Conservation (phyloP, 2,329 filamentous ascomycete species). For the Septoria linicola region DNA sequence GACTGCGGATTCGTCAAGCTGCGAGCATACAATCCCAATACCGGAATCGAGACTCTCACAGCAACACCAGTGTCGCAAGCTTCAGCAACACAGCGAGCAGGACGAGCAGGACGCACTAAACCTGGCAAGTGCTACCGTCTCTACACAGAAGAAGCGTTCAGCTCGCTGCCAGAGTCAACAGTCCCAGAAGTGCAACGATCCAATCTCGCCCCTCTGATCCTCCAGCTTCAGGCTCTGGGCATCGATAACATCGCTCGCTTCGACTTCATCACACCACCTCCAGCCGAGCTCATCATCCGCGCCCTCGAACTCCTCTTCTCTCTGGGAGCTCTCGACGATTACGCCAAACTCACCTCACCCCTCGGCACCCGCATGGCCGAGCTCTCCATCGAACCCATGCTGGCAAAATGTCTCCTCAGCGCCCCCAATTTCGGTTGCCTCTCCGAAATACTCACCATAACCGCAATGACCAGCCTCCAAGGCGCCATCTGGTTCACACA, state of each 20-base stretch:
- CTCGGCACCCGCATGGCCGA: slow-evolving; percentile 92
- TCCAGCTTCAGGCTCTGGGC: slow-evolving; percentile 91
- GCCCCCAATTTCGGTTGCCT: slow-evolving; percentile 74
- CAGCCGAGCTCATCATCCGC: slow-evolving; percentile 78
- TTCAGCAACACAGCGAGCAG: slow-evolving; percentile 86
- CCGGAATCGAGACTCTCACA: slow-evolving; percentile 84
- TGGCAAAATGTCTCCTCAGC: slow-evolving; percentile 80
- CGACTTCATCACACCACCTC: slow-evolving; percentile 81
- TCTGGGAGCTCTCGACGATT: slow-evolving; percentile 80
- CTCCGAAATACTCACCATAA: slow-evolving; percentile 83
- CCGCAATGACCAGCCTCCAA: slow-evolving; percentile 87
- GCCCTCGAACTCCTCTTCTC: slow-evolving; percentile 86
- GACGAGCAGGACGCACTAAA: slow-evolving; percentile 82
- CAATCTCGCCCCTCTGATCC: slow-evolving; percentile 80
- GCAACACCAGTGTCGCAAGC: slow-evolving; percentile 83
- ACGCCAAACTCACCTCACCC: slow-evolving; percentile 85
- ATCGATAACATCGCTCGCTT: slow-evolving; percentile 94
- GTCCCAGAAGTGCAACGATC: slow-evolving; percentile 89
- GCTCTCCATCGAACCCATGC: slow-evolving; percentile 90
- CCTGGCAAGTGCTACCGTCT: slow-evolving; percentile 92
- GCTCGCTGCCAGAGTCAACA: slow-evolving; percentile 66
- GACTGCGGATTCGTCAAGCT: slow-evolving; percentile 91
- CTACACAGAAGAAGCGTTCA: slow-evolving; percentile 75
- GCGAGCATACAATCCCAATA: slow-evolving; percentile 76
- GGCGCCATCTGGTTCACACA: slow-evolving; percentile 80